These are phyloP conservation scores for Plasmodium billcollinsi DNA, from an alignment of 169 alveolate genomes.

Conservation along the genomic window DNA sequence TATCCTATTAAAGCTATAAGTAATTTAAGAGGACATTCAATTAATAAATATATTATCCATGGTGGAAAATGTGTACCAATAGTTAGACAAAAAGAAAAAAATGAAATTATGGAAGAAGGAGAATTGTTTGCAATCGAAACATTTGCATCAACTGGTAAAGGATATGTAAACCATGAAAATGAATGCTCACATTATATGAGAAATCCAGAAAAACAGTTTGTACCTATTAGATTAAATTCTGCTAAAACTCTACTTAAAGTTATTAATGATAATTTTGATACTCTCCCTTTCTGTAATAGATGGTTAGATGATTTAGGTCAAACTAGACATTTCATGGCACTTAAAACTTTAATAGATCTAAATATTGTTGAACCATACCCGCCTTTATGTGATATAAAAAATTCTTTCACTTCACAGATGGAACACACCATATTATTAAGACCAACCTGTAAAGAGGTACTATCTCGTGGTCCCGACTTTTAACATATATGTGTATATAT, in stretches of 20 bases:
- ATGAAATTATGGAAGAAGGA: constrained; percentile 99
- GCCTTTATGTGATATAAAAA: constrained; percentile 97
- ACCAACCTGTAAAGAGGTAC: constrained; percentile 98
- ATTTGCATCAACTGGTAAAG: constrained; percentile 99
- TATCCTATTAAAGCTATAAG: constrained; percentile 96
- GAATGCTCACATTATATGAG: constrained; percentile 98
- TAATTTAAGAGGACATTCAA: constrained; percentile 99
- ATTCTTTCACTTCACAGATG: constrained; percentile 98
- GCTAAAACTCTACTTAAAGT: constrained; percentile 94
- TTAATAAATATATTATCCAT: constrained; percentile 97
- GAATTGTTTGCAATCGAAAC: constrained; percentile 99
- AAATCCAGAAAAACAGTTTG: constrained; percentile 93
- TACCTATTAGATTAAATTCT: constrained; percentile 91
- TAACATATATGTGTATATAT: constrained; percentile 63
- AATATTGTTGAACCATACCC: constrained; percentile 99
- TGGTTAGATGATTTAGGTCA: constrained; percentile 98
- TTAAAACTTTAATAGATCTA: constrained; percentile 95
- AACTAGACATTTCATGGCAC: constrained; percentile 93
- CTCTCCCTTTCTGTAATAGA: constrained; percentile 99
- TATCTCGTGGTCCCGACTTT: constrained; percentile 99
- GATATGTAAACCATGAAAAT: constrained; percentile 90
- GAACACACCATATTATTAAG: constrained; percentile 99
- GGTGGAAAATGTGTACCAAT: constrained; percentile 99
- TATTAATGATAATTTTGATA: constrained; percentile 96
- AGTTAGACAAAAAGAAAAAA: constrained; percentile 91